Conservation (phyloP, 495 filamentous ascomycete genomes). For the Terfezia boudieri region DNA sequence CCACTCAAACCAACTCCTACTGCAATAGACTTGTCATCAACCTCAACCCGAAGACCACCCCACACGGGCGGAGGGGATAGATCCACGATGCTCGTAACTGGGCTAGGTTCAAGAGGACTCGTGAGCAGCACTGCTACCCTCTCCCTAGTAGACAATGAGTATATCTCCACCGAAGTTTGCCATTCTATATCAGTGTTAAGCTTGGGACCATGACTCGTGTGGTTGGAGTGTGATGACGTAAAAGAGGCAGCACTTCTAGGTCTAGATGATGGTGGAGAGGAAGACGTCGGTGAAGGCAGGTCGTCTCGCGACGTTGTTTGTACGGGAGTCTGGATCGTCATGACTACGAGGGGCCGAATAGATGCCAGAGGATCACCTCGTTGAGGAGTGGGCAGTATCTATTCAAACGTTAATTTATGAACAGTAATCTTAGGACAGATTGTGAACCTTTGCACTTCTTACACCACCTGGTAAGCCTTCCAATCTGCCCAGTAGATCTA, state of each 20-base stretch:
- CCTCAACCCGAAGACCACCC: constrained; percentile 21
- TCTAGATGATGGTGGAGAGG: not conserved
- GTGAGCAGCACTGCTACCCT: constrained; percentile 14
- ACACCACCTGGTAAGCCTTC: constrained; percentile 16
- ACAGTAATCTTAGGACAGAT: not conserved
- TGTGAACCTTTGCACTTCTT: constrained; percentile 17
- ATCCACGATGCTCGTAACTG: constrained; percentile 17
- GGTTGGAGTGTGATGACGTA: constrained; percentile 13
- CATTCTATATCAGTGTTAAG: constrained; percentile 11
- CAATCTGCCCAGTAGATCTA: constrained; percentile 16
- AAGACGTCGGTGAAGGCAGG: constrained; percentile 15
- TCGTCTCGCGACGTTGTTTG: constrained; percentile 11
- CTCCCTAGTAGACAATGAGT: constrained; percentile 13
- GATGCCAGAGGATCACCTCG: constrained; percentile 15
- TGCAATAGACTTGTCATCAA: constrained; percentile 12
- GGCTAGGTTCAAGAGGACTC: constrained; percentile 12
- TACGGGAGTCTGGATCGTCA: constrained; percentile 17
- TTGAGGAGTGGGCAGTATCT: constrained; percentile 18
- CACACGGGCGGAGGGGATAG: constrained; percentile 15
- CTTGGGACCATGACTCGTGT: constrained; percentile 12
- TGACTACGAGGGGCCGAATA: constrained; percentile 13
- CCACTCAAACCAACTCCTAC: constrained; percentile 17
- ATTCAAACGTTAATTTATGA: not conserved
- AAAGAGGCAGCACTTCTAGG: constrained; percentile 4
- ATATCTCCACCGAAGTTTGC: constrained; percentile 19